Conservation (phyloP, 345 rosid genomes). For the Ailanthus altissimus region DNA sequence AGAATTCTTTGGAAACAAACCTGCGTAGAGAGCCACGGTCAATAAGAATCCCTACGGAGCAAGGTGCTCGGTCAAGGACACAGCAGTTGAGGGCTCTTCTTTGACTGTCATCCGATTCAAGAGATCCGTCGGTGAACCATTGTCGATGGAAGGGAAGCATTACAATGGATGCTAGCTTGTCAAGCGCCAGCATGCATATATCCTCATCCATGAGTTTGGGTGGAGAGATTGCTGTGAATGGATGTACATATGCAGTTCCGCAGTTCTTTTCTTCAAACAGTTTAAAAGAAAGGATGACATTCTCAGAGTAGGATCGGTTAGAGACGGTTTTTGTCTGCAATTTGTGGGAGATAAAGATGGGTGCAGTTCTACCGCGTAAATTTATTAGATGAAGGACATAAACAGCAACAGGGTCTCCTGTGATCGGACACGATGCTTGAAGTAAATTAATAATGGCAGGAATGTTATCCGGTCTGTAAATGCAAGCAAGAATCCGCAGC, state of each 20-base stretch:
- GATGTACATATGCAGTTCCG: background rate
- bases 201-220: slow-evolving; percentile 13
- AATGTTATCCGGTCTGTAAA: slow-evolving; percentile 49
- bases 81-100: slow-evolving; percentile 12
- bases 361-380: slow-evolving; percentile 47
- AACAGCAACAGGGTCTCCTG: slow-evolving; percentile 35
- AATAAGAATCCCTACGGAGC: slow-evolving; percentile 20
- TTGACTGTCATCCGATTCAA: slow-evolving; percentile 16
- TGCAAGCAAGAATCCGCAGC: slow-evolving; percentile 56
- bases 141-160: slow-evolving; percentile 20
- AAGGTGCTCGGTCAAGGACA: slow-evolving; percentile 23
- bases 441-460: slow-evolving; percentile 37
- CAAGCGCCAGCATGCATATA: slow-evolving; percentile 13
- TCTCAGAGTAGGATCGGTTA: slow-evolving; percentile 33
- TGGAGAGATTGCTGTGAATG: slow-evolving; percentile 13
- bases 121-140: slow-evolving; percentile 17
- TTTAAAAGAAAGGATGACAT: slow-evolving; percentile 35
- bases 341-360: slow-evolving; percentile 54
- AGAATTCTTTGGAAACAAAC: background rate
- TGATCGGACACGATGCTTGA: slow-evolving; percentile 29
- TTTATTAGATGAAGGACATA: slow-evolving; percentile 58
- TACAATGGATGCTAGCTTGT: slow-evolving; percentile 1
- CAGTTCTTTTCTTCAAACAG: background rate
- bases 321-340: slow-evolving; percentile 28
- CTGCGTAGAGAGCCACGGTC: slow-evolving; percentile 1